A percentile compares a stretch with the other conserved stretches of the same genome.
Conservation (phyloP, 306 rosid genomes). For the Gillenia trifoliata region DNA sequence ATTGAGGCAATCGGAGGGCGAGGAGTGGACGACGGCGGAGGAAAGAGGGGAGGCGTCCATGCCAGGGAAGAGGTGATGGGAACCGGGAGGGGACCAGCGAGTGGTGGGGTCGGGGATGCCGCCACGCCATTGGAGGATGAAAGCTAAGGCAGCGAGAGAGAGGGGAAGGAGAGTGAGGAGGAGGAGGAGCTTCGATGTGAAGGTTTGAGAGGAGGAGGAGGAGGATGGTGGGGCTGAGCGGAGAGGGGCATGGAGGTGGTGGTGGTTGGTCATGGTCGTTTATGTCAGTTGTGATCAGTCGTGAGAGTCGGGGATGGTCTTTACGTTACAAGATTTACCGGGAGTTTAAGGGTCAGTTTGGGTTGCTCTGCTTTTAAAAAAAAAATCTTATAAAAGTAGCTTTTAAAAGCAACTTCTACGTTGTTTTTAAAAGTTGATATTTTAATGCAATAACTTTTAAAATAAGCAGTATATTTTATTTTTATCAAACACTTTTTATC, state of each 20-base stretch:
- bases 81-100: conserved; percentile 70
- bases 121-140: conserved; percentile 98
- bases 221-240: conserved; percentile 40
- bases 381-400: too few relatives aligned
- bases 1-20: conserved; percentile 52
- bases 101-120: conserved; percentile 76
- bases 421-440: too few relatives aligned
- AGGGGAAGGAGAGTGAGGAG: conserved; percentile 90
- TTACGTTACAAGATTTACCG: background rate
- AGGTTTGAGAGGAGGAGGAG: conserved; percentile 46
- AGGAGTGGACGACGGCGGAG: conserved; percentile 41
- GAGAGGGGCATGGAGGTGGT: conserved; percentile 59
- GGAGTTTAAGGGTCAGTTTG: too few relatives aligned
- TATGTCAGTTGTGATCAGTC: background rate
- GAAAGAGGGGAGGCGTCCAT: conserved; percentile 83
- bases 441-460: too few relatives aligned
- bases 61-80: conserved; percentile 74
- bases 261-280: conserved; percentile 38
- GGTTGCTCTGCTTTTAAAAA: too few relatives aligned
- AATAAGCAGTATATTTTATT: too few relatives aligned
- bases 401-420: too few relatives aligned
- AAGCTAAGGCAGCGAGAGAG: conserved; percentile 76
- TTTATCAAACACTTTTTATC: too few relatives aligned
- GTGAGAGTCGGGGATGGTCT: background rate
- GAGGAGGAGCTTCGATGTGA: conserved; percentile 62